Conservation (phyloP, 257 asterid genomes). For the Solanum etuberosum region DNA sequence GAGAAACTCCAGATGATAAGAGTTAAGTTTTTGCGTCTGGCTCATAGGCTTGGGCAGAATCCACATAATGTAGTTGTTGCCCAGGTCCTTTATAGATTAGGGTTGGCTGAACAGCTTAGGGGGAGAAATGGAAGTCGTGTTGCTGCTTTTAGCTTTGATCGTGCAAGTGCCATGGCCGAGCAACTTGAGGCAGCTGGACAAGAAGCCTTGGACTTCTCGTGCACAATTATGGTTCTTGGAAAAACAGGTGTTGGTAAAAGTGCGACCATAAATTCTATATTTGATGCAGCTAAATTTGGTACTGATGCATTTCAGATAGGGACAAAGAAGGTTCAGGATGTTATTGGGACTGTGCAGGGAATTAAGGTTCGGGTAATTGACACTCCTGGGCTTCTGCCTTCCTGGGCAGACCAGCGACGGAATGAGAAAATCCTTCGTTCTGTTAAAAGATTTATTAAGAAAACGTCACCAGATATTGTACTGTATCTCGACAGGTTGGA, state of each 20-base stretch:
- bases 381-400: conserved; percentile 91
- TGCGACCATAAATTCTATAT: conserved; percentile 92
- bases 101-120: conserved; percentile 86
- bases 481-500: conserved; percentile 93
- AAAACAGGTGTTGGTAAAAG: conserved; percentile 98
- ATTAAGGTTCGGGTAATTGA: conserved; percentile 88
- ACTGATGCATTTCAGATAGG: conserved; percentile 83
- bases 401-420: conserved; percentile 90
- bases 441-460: conserved; percentile 68
- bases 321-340: conserved; percentile 89
- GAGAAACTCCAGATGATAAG: conserved; percentile 98
- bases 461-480: conserved; percentile 87
- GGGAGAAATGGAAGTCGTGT: conserved; percentile 88
- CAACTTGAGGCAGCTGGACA: conserved; percentile 93
- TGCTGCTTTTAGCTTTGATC: conserved; percentile 88
- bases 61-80: conserved; percentile 97
- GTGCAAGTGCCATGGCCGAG: conserved; percentile 97
- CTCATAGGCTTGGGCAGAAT: conserved; percentile 91
- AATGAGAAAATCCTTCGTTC: conserved; percentile 74
- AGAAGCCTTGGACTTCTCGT: conserved; percentile 84
- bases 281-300: conserved; percentile 65
- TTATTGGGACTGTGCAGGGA: conserved; percentile 96
- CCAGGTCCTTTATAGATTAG: conserved; percentile 87
- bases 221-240: conserved; percentile 96
- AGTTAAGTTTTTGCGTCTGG: conserved; percentile 89